phyloP scores from a whole-genome alignment of 805 yeast genomes.

The Tetrapisispora arboricola region DNA sequence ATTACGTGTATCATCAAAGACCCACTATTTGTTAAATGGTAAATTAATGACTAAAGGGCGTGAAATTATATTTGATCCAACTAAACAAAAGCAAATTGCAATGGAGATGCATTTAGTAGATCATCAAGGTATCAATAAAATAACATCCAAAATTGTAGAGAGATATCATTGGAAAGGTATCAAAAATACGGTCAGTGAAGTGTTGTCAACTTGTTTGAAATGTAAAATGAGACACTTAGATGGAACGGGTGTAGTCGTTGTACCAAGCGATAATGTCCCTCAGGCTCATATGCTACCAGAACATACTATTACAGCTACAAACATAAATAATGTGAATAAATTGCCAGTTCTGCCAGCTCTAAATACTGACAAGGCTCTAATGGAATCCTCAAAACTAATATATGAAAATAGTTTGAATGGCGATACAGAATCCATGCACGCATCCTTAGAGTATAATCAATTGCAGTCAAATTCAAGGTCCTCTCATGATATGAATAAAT shows the following conservation, averaged over 20 bases:
- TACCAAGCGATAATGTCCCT: conserved; percentile 12
- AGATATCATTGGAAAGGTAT: conserved; percentile 86
- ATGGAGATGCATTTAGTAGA: conserved; percentile 53
- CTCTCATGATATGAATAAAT: neutral
- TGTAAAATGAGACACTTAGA: conserved; percentile 45
- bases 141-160: conserved; percentile 68
- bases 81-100: conserved; percentile 64
- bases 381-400: neutral
- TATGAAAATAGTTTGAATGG: neutral
- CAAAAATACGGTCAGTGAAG: conserved; percentile 75
- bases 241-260: conserved; percentile 25
- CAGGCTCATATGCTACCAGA: conserved; percentile 23
- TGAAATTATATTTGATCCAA: conserved; percentile 74
- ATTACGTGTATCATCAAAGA: conserved; percentile 60
- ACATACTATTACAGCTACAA: neutral
- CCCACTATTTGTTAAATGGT: conserved; percentile 62
- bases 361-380: neutral
- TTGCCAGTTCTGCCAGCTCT: neutral
- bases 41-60: conserved; percentile 65
- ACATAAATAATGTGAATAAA: neutral
- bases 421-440: neutral
- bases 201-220: conserved; percentile 62
- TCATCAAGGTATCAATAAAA: conserved; percentile 85
- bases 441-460: neutral
- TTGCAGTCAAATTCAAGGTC: neutral